phyloP scores from a whole-genome alignment of 768 basidiomycete species.

The Mycena metata region DNA sequence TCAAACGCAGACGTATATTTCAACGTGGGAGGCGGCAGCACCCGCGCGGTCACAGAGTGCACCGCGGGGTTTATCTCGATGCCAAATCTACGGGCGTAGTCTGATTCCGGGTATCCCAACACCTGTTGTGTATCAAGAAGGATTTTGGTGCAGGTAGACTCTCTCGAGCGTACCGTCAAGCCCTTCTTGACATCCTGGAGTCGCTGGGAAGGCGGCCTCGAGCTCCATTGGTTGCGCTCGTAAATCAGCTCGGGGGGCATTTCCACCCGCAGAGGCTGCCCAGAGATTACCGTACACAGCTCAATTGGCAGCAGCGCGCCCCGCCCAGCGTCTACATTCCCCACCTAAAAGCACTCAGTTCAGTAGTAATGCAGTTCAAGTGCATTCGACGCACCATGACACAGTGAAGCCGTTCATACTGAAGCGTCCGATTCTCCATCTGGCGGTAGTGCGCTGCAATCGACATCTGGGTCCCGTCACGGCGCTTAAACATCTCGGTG shows the following conservation, averaged over 20 bases:
- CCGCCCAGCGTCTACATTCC: slow-evolving; percentile 49
- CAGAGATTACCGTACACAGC: slow-evolving; percentile 68
- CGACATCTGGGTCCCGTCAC: slow-evolving; percentile 58
- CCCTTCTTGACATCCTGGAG: slow-evolving; percentile 67
- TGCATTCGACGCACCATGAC: slow-evolving; percentile 59
- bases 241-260: slow-evolving; percentile 74
- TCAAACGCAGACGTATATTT: slow-evolving; percentile 53
- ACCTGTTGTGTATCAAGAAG: slow-evolving; percentile 41
- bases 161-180: slow-evolving; percentile 55
- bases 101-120: slow-evolving; percentile 55
- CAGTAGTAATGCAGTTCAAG: background rate
- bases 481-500: slow-evolving; percentile 60
- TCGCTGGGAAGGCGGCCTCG: slow-evolving; percentile 70
- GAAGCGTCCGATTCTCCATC: slow-evolving; percentile 48
- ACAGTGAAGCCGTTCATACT: slow-evolving; percentile 66
- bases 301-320: slow-evolving; percentile 75
- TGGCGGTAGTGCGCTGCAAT: slow-evolving; percentile 54
- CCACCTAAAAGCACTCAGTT: slow-evolving; percentile 57
- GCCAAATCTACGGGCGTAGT: slow-evolving; percentile 58
- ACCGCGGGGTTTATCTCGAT: slow-evolving; percentile 50
- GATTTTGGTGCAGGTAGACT: background rate
- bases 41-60: slow-evolving; percentile 60
- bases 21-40: slow-evolving; percentile 61
- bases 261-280: slow-evolving; percentile 80
- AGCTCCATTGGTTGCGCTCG: slow-evolving; percentile 74